phyloP scores from a whole-genome alignment of 331 rosid species.

The Acacia pycnantha region DNA sequence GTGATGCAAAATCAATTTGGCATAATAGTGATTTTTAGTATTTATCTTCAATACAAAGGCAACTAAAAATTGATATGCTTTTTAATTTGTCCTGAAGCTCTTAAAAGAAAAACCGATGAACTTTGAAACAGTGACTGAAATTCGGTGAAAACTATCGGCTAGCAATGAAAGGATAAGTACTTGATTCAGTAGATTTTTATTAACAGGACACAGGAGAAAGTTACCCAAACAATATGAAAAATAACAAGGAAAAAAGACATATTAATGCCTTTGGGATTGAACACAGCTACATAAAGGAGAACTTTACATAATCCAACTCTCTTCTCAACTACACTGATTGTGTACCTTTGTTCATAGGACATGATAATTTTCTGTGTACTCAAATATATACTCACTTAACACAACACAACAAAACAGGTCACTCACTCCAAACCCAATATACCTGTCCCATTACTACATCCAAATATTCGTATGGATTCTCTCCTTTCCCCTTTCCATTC shows the following conservation, averaged over 20 bases:
- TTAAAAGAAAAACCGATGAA: neutral
- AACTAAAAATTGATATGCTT: neutral
- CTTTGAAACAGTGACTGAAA: neutral
- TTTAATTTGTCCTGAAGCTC: neutral
- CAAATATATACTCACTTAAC: too few species aligned
- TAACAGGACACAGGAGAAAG: neutral
- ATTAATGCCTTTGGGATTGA: too few species aligned
- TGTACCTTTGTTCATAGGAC: too few species aligned
- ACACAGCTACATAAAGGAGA: too few species aligned
- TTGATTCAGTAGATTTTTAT: neutral
- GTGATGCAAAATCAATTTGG: neutral
- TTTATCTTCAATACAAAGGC: neutral
- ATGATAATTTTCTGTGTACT: too few species aligned
- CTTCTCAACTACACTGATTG: neutral
- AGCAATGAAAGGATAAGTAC: neutral
- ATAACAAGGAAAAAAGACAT: too few species aligned
- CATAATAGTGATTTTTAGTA: neutral
- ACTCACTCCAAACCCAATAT: neutral
- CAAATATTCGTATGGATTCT: neutral
- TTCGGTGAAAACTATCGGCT: neutral
- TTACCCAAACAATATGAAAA: neutral
- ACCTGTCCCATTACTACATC: neutral
- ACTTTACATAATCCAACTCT: neutral
- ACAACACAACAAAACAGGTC: too few species aligned
- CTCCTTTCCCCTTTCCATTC: too few species aligned